Base-by-base conservation (phyloP, 768 basidiomycete species). In the Mycena amicta region DNA sequence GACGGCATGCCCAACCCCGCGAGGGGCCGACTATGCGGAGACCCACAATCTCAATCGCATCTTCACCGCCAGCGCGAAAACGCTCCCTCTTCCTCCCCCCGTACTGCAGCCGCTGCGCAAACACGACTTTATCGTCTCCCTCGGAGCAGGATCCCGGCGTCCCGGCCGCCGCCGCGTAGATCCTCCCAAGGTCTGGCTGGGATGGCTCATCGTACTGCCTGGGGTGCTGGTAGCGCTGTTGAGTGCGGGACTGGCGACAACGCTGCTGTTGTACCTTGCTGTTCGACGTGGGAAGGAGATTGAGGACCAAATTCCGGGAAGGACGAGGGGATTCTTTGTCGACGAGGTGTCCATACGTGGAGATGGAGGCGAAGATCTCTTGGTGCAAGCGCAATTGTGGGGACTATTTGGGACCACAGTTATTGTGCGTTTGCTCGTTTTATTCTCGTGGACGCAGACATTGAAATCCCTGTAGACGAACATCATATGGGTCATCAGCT, bases 71-170 rank as follows among this genome's bases (percentile, higher is more conserved):
- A 22, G 13, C 47, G 50, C 39, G 3, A 61, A 59, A 33, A 43
- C 50, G 2, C 58, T 63, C 11, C 62, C 62, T 5, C 49, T 40
- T 3, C 62, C 43, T 1, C 62, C 59, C 20, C 23, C 37, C 16
- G 55, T 55, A 50, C 59, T 63, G 20, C 55, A 63, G 45, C 62
- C 62, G 22, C 62, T 63, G 5, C 58, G 62, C 20, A 63, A 63
- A 52, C 49, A 57, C 43, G 62, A 63, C 15, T 31, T 33, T 5
- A 40, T 54, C 55, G 50, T 29, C 29, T 26, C 56, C 55, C 29
- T 50, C n/a, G 30, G 57, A 50, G 46, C 23, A 33, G 0, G 29
- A 47, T 15, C 57, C 55, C 8, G 12, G n/a, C 49, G 49, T 8
- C 43, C 15, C 8, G 8, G 13, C 13, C 52, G 52, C 26, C 52